Percentiles rank a stretch among this genome's conserved stretches.
Conservation (phyloP, 495 filamentous ascomycete genomes). For the Gamarada debralockiae region DNA sequence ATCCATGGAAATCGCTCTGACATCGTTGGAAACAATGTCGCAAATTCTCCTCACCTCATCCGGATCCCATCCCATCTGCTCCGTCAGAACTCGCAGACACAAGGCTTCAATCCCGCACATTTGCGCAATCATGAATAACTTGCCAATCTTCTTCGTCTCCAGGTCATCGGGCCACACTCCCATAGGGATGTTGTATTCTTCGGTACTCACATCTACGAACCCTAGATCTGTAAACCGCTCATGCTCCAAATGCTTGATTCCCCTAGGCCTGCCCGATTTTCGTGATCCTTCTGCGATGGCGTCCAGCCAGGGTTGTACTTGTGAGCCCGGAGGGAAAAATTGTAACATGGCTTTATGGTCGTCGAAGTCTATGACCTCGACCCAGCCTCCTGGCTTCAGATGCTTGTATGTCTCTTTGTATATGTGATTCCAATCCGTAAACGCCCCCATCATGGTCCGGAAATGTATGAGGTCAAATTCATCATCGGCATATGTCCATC, state of each 20-base stretch:
- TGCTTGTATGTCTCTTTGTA: slow-evolving; percentile 58
- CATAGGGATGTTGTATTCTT: slow-evolving; percentile 55
- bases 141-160: slow-evolving; percentile 52
- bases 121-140: slow-evolving; percentile 60
- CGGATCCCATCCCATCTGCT: slow-evolving; percentile 50
- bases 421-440: slow-evolving; percentile 56
- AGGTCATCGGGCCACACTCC: slow-evolving; percentile 51
- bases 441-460: slow-evolving; percentile 59
- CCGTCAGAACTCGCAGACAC: slow-evolving; percentile 57
- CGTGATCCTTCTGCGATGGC: slow-evolving; percentile 39
- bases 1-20: slow-evolving; percentile 44
- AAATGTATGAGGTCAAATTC: slow-evolving; percentile 66
- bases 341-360: slow-evolving; percentile 33
- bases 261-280: slow-evolving; percentile 42
- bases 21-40: slow-evolving; percentile 47
- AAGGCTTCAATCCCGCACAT: slow-evolving; percentile 64
- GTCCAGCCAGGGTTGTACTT: slow-evolving; percentile 27
- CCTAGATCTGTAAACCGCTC: slow-evolving; percentile 49
- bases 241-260: slow-evolving; percentile 50
- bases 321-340: slow-evolving; percentile 36
- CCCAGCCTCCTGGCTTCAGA: slow-evolving; percentile 60
- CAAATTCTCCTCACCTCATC: slow-evolving; percentile 52
- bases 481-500: slow-evolving; percentile 48
- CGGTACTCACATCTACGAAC: slow-evolving; percentile 55
- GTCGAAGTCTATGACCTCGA: slow-evolving; percentile 59